Evolutionary conservation across 2,329 filamentous ascomycete genomes (phyloP), one percentile per base, ranked within the genome.

Genomic region (Trichoderma afroharzianum): DNA sequence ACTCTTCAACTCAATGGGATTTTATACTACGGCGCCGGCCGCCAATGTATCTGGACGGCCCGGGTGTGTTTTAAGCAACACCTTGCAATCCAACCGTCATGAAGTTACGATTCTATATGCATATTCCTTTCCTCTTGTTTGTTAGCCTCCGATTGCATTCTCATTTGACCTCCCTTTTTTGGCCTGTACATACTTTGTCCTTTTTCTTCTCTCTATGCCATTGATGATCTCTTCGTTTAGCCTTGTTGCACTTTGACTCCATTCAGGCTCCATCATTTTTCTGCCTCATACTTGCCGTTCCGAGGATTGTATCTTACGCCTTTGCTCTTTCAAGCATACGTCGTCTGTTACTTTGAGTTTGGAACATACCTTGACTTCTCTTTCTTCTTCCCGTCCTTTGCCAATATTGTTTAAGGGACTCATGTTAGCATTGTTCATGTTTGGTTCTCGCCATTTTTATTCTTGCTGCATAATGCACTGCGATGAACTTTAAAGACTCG

Each of bases 41-140:
- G 30, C 69, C 72, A n/a, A 33, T 70, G 28, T 62, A 72, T 24
- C 68, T 76, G 21, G 72, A 77, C 14, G 74, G 74, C n/a, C 68
- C 78, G 15, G 71, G 74, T 62, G 75, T 76, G 9, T 79, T 79
- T 33, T 72, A 61, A 64, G 9, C 7, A 12, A 14, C 24, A 18
- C 18, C 15, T 12, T 18, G 55, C 28, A n/a, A n/a, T 11, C 36
- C 53, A 39, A 18, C 32, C 33, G n/a, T 61, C 21, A 71, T 55
- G 70, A 71, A 53, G 70, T 68, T 58, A 71, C 26, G 63, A 71
- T 62, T 68, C 36, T 14, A 21, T 18, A 33, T 47, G 28, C 28
- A 59, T 68, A 50, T 68, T 32, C 3, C 30, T 18, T 50, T 59
- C n/a, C 5, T 11, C 11, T 9, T 32, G 11, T 9, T 6, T 53